Evolutionary conservation across 306 rosid species (phyloP).

Genomic region (Pyrus betulifolia): DNA sequence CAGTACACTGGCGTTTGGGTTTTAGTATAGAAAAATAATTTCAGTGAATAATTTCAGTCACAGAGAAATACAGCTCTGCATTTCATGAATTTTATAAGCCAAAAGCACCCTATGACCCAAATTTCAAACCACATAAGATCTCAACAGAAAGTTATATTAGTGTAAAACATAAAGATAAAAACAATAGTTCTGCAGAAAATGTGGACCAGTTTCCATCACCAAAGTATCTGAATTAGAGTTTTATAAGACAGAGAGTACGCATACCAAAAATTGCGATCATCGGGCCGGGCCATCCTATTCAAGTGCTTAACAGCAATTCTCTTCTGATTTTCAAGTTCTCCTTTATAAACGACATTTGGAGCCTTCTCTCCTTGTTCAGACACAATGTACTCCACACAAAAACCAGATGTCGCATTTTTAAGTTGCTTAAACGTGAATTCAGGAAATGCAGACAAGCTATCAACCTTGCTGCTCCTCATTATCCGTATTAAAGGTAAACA

Average conservation of each 20-base stretch:
- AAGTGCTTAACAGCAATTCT: constrained; percentile 76
- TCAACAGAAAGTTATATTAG: background rate
- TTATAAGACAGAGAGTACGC: background rate
- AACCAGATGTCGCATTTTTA: constrained; percentile 76
- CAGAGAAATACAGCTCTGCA: background rate
- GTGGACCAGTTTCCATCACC: background rate
- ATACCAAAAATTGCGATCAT: constrained; percentile 68
- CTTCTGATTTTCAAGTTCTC: constrained; percentile 71
- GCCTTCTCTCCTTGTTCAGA: constrained; percentile 86
- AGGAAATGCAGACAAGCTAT: constrained; percentile 43
- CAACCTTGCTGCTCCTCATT: constrained; percentile 48
- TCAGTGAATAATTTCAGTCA: background rate
- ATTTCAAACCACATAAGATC: background rate
- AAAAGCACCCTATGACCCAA: background rate
- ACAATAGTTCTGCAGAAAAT: background rate
- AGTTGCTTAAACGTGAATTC: constrained; percentile 69
- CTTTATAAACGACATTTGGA: constrained; percentile 80
- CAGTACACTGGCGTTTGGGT: too few relatives aligned
- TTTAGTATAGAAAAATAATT: too few relatives aligned
- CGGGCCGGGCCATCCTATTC: constrained; percentile 77
- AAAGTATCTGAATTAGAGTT: background rate
- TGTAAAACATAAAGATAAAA: background rate
- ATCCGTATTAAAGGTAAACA: constrained; percentile 15
- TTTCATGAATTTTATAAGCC: background rate
- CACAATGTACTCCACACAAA: constrained; percentile 72